Conservation (phyloP, 306 rosid species). For the Cicer chorassanicum region DNA sequence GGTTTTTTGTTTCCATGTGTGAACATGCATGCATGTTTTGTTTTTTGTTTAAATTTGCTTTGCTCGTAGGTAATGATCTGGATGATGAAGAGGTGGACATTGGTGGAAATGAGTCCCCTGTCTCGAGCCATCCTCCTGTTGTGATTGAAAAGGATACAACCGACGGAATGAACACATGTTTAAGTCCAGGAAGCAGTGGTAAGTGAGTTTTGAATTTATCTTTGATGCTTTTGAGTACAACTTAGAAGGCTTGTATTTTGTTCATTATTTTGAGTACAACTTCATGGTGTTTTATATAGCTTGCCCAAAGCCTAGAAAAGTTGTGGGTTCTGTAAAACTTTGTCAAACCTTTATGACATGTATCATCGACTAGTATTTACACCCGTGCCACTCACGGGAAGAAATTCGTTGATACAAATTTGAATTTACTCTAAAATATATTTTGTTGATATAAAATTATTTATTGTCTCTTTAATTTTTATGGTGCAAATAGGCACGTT, state of each 20-base stretch:
- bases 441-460: no score
- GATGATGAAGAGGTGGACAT: slow-evolving; percentile 71
- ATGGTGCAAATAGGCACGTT: no score
- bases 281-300: no score
- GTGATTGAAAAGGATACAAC: slow-evolving; percentile 57
- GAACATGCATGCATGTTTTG: slow-evolving; percentile 3
- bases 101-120: slow-evolving; percentile 67
- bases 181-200: slow-evolving; percentile 57
- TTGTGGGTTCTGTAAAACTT: not conserved
- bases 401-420: no score
- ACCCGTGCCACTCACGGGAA: no score
- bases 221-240: slow-evolving; percentile 27
- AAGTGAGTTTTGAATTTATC: slow-evolving; percentile 37
- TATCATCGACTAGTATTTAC: not conserved
- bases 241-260: not conserved
- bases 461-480: no score
- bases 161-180: slow-evolving; percentile 39
- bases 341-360: slow-evolving; percentile 7
- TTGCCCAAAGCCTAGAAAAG: not conserved
- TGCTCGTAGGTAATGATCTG: slow-evolving; percentile 58
- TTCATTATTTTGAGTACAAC: not conserved
- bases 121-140: slow-evolving; percentile 63
- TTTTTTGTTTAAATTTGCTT: slow-evolving; percentile 24
- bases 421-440: no score
- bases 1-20: slow-evolving; percentile 21